Base-by-base conservation (phyloP, 106 monocot species). In the Vanilla planifolia region DNA sequence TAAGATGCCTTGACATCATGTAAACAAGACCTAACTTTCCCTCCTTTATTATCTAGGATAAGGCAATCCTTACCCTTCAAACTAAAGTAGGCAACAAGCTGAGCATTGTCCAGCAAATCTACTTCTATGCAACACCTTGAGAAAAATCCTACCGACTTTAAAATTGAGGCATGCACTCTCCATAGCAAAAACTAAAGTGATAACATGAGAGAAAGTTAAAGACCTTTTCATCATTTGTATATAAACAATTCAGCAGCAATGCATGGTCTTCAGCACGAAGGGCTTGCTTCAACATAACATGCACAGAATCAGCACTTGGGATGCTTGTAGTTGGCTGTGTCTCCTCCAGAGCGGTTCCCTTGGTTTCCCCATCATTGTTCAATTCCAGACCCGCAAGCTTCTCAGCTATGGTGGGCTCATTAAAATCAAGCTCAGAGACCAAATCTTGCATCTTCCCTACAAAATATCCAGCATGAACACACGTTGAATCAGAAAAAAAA, bases 241-340 rank as follows among this genome's bases (percentile, higher is more conserved):
- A 82, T 61, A 98, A 62, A 67, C 92, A 98, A 32, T 85, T 70
- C 47, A 85, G 58, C 29, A 98, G 45, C 45, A 88, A 71, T 11
- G 82, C 52, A 51, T 79, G 79, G 74, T 98, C 98, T 24, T 98
- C 88, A 19, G 88, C 88, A 80, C 78, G 82, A 42, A 98, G 62
- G 23, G 98, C 98, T 71, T 98, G 98, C 70, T 84, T 92, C 44
- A 98, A 73, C 82, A 91, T 65, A 50, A 88, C 42, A 59, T 98
- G 77, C 26, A 92, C 74, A 43, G 98, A 98, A 80, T 98, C 98
- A 63, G 88, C 98, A 71, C 85, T 85, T 23, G 98, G 98, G 11
- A 70, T 73, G 64, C 46, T 64, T 19, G 69, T 20, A 14, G 65
- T 57, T 6, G 51, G 16, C 71, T 67, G 33, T 33, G 65, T n/a